Evolutionary conservation across 2,329 filamentous ascomycete genomes (phyloP), one percentile per base, ranked within the genome.

Genomic region (Fusarium algeriense): DNA sequence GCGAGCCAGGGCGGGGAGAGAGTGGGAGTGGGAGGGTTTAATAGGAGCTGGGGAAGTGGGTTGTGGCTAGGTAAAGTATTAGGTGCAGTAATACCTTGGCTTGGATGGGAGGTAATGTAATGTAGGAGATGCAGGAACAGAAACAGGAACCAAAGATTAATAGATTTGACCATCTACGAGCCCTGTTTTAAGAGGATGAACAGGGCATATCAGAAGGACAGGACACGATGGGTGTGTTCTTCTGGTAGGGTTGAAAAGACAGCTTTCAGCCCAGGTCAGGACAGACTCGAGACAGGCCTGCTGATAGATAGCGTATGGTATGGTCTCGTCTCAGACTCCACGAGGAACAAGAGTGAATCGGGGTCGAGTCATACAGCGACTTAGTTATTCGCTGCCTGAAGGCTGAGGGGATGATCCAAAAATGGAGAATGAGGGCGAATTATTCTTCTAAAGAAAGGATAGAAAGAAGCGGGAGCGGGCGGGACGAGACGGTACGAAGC

Each of bases 291-390:
- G 72, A 74, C 75, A 78, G 76, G 76, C 80, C 82, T 82, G 81
- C 81, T 83, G 81, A 83, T 81, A 76, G 77, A 64, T 8, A 30
- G 30, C 30, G 30, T 30, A 30, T 30, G 30, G 30, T 30, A 30
- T 30, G 30, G 73, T 73, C 62, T 68, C 69, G 77, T 79, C 80
- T 81, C 80, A 83, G 81, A 80, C 80, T 83, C 80, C 73, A 76
- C 74, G 75, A 72, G 69, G 71, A 73, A 73, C 49, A 61, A 60
- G 69, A 71, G 50, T 69, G 74, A 75, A 59, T 65, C 66, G 46
- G 53, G 63, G 62, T 69, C 67, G 55, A 76, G 77, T 78, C 77
- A 78, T 76, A 67, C 66, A 65, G 66, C 58, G 28, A 44, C 10
- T 38, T 41, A 46, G 43, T 55, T 45, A 70, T 59, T 64, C 60